Evolutionary conservation across 805 yeast species (phyloP), one percentile per base, ranked within the genome.

Genomic region (Blastobotrys americana): DNA sequence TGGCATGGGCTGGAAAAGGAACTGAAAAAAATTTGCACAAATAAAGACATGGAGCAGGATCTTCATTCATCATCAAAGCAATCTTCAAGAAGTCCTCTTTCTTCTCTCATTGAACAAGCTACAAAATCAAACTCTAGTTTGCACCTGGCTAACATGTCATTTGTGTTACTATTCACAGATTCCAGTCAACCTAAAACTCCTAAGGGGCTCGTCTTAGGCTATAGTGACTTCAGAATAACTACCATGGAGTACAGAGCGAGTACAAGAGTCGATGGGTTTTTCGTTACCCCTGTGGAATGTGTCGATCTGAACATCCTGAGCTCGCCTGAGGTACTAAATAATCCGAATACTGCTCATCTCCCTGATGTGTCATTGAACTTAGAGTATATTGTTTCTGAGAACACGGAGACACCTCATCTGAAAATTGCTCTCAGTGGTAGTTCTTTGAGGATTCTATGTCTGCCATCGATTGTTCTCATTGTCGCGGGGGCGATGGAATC

Each of bases 161-260:
- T 83, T 27, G 95, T 96, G 0, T 86, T 95, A 88, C 58, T 83
- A 3, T 83, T 82, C 57, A 79, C 74, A n/a, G 58, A 56, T 13
- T 1, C 71, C 37, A 6, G 20, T 16, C 48, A 53, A 4, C 37
- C 33, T 13, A 3, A 46, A 3, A 38, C 37, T 13, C 39, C 70
- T 18, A 87, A 87, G 0, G 96, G 96, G 8, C 56, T 86, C n/a
- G 79, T 84, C 33, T 49, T 78, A 23, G 97, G 97, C 0, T 85
- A 83, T 44, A 86, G 84, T 51, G 67, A 80, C 15, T 74, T 86
- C 17, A 83, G 80, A 49, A 78, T 86, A 1, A 75, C 79, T 0
- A 72, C 80, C 18, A 80, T 79, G 38, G 73, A 75, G 15, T 69
- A 68, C 5, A 62, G 76, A 34, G 95, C 95, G 2, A 80, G 80